Percentiles rank a stretch among this genome's conserved stretches.
phyloP scores from a whole-genome alignment of 345 rosid genomes.

The Dipteronia sinensis region DNA sequence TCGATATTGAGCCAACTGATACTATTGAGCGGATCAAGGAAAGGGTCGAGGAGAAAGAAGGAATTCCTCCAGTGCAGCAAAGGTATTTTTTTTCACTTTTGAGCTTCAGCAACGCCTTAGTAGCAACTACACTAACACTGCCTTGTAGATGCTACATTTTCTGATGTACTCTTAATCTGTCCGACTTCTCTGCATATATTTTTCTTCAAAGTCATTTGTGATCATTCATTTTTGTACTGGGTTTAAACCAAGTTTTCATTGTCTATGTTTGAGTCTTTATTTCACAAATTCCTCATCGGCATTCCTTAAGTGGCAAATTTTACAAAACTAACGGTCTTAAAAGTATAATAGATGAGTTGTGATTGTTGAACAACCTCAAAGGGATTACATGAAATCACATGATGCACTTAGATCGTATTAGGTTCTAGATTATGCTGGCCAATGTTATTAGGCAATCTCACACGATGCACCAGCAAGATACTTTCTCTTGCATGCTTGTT shows the following conservation, averaged over 20 bases:
- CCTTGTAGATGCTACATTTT: background rate
- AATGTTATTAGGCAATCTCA: background rate
- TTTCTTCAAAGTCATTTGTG: background rate
- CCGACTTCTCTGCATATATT: background rate
- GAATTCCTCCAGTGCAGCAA: slow-evolving; percentile 98
- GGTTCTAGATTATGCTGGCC: background rate
- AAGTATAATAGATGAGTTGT: background rate
- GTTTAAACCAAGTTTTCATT: background rate
- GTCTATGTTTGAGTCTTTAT: background rate
- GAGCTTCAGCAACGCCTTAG: too few species aligned
- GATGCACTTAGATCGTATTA: background rate
- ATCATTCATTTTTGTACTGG: background rate
- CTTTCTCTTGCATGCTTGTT: too few species aligned
- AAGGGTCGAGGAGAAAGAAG: slow-evolving; percentile 95
- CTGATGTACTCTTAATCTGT: background rate
- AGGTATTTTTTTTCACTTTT: slow-evolving; percentile 42
- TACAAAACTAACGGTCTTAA: background rate
- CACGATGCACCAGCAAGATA: background rate
- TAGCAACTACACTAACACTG: background rate
- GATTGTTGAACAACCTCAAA: background rate
- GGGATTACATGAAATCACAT: background rate
- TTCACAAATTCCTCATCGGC: background rate
- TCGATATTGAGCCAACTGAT: slow-evolving; percentile 91
- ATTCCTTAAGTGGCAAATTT: background rate
- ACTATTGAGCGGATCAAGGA: slow-evolving; percentile 95